phyloP scores from a whole-genome alignment of 2,329 filamentous ascomycete species.

The Zarea fungicola region DNA sequence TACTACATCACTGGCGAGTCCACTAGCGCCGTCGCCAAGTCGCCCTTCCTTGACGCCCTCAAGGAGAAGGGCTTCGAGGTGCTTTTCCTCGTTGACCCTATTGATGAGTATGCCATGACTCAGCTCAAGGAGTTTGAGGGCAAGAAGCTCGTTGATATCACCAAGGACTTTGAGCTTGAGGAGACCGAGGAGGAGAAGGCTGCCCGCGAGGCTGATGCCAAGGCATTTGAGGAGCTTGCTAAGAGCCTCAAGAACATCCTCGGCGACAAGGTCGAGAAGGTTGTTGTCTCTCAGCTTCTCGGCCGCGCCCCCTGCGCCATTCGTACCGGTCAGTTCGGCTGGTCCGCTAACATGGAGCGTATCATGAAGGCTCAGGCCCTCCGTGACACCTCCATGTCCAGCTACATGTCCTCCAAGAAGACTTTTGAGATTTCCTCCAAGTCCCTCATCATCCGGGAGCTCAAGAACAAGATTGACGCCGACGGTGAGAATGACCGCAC shows the following conservation, averaged over 20 bases:
- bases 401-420: slow-evolving; percentile 99
- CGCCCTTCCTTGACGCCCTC: slow-evolving; percentile 96
- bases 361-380: slow-evolving; percentile 99
- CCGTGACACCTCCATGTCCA: slow-evolving; percentile 98
- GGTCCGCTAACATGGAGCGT: slow-evolving; percentile 99
- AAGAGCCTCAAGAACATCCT: slow-evolving; percentile 99
- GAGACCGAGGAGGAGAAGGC: slow-evolving; percentile 99
- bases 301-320: slow-evolving; percentile 93
- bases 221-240: slow-evolving; percentile 91
- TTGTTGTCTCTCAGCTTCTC: slow-evolving; percentile 97
- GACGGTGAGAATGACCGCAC: slow-evolving; percentile 98
- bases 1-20: slow-evolving; percentile 99
- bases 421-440: slow-evolving; percentile 99
- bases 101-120: slow-evolving; percentile 99
- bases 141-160: slow-evolving; percentile 99
- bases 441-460: slow-evolving; percentile 95
- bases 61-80: slow-evolving; percentile 99
- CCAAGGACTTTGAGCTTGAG: slow-evolving; percentile 99
- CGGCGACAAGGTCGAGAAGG: slow-evolving; percentile 99
- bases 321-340: slow-evolving; percentile 98
- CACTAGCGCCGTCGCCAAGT: slow-evolving; percentile 95
- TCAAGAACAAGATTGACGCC: slow-evolving; percentile 97
- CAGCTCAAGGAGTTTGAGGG: slow-evolving; percentile 99
- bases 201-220: slow-evolving; percentile 90
- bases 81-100: slow-evolving; percentile 97